A percentile compares a stretch with the other conserved stretches of the same genome.
phyloP scores from a whole-genome alignment of 345 rosid species.

The Geranium brycei region DNA sequence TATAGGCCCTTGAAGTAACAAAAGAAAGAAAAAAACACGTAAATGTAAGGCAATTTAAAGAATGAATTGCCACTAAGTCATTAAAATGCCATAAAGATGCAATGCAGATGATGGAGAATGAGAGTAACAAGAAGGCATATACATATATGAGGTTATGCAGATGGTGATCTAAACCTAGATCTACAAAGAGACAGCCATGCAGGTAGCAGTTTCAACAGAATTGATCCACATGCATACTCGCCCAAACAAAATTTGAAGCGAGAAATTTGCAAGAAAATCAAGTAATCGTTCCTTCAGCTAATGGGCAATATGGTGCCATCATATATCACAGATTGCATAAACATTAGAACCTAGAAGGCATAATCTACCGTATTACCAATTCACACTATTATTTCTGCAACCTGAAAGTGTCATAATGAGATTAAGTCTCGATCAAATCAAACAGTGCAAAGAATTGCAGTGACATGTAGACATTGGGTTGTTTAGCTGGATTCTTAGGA shows the following conservation, averaged over 20 bases:
- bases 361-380: neutral
- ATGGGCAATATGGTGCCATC: neutral
- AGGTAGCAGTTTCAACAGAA: neutral
- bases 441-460: neutral
- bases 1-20: slow-evolving; percentile 46
- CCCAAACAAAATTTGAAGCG: neutral
- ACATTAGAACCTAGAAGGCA: neutral
- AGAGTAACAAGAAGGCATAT: neutral
- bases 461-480: neutral
- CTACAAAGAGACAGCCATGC: neutral
- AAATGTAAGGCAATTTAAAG: neutral
- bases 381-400: neutral
- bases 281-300: neutral
- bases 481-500: neutral
- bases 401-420: neutral
- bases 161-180: neutral
- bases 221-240: neutral
- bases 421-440: neutral
- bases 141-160: neutral
- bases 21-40: neutral
- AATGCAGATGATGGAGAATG: neutral
- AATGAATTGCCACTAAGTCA: neutral
- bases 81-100: neutral
- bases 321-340: neutral
- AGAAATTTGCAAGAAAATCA: too few relatives aligned